These are phyloP conservation scores for Yamadazyma laniorum DNA, from an alignment of 805 yeast species.

Conservation along the genomic window DNA sequence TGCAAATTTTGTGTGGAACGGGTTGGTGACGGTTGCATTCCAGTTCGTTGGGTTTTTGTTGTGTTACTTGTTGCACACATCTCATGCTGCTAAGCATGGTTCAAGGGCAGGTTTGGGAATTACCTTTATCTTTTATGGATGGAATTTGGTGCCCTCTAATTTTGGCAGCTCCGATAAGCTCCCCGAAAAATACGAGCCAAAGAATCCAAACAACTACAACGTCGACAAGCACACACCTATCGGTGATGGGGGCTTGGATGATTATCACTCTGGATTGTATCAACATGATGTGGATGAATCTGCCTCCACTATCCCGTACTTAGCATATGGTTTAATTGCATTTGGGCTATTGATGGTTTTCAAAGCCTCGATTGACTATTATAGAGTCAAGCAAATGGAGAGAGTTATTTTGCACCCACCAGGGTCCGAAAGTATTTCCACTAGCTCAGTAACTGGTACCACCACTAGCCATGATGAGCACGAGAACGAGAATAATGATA, in stretches of 20 bases:
- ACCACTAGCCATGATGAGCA: constrained; percentile 2
- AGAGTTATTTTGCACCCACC: constrained; percentile 43
- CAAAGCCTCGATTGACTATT: constrained; percentile 70
- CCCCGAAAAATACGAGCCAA: constrained; percentile 34
- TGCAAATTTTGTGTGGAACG: constrained; percentile 88
- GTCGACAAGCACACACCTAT: constrained; percentile 27
- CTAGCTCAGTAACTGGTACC: not conserved
- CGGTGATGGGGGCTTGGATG: constrained; percentile 27
- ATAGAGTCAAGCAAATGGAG: constrained; percentile 76
- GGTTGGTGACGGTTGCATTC: constrained; percentile 83
- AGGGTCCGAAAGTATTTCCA: constrained; percentile 1
- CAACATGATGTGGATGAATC: constrained; percentile 13
- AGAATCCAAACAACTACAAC: constrained; percentile 34
- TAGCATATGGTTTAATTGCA: constrained; percentile 62
- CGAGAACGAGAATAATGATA: constrained; percentile 2
- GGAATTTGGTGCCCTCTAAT: constrained; percentile 37
- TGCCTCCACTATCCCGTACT: constrained; percentile 40
- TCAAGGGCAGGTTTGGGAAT: constrained; percentile 88
- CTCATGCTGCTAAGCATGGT: constrained; percentile 97
- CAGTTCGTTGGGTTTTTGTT: constrained; percentile 91
- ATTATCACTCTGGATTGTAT: constrained; percentile 27
- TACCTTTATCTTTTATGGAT: constrained; percentile 70
- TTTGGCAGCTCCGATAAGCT: constrained; percentile 35
- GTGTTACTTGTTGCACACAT: constrained; percentile 88
- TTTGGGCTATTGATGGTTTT: constrained; percentile 65